A percentile compares a stretch with the other conserved stretches of the same genome.
Evolutionary conservation across 768 basidiomycete genomes (phyloP).

Genomic region (Grammothele lineata): DNA sequence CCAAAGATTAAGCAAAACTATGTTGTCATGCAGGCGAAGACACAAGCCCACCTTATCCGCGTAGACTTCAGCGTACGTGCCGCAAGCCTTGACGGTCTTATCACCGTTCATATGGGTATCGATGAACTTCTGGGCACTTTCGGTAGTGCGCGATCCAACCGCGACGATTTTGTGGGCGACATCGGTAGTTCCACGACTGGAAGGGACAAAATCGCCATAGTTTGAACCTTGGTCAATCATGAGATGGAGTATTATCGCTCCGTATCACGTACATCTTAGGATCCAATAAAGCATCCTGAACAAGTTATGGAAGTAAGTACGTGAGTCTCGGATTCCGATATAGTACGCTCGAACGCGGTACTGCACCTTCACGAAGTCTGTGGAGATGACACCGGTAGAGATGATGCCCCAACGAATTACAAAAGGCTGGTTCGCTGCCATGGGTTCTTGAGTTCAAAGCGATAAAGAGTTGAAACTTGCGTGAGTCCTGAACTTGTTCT

Average conservation of each 20-base stretch:
- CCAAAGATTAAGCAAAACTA: too few relatives aligned
- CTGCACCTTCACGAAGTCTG: constrained; percentile 60
- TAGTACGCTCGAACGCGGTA: too few relatives aligned
- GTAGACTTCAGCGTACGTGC: constrained; percentile 71
- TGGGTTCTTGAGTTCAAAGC: too few relatives aligned
- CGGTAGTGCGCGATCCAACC: constrained; percentile 72
- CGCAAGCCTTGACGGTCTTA: constrained; percentile 59
- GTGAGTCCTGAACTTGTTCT: too few relatives aligned
- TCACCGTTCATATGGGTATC: constrained; percentile 45
- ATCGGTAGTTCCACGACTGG: constrained; percentile 62
- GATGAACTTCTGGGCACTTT: constrained; percentile 71
- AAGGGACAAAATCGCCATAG: not conserved
- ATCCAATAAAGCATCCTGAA: constrained; percentile 44
- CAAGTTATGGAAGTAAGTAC: too few relatives aligned
- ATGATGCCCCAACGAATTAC: constrained; percentile 91
- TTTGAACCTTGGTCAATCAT: constrained; percentile 37
- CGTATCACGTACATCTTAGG: constrained; percentile 53
- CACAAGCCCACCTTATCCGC: constrained; percentile 62
- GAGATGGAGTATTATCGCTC: constrained; percentile 24
- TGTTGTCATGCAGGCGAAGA: too few relatives aligned
- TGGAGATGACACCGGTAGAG: constrained; percentile 73
- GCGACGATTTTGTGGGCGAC: constrained; percentile 65
- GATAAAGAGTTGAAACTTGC: too few relatives aligned
- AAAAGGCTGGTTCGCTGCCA: too few relatives aligned
- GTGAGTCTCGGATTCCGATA: not conserved